phyloP scores from a whole-genome alignment of 148 eudicot genomes.

The Vaccinium corymbosum region DNA sequence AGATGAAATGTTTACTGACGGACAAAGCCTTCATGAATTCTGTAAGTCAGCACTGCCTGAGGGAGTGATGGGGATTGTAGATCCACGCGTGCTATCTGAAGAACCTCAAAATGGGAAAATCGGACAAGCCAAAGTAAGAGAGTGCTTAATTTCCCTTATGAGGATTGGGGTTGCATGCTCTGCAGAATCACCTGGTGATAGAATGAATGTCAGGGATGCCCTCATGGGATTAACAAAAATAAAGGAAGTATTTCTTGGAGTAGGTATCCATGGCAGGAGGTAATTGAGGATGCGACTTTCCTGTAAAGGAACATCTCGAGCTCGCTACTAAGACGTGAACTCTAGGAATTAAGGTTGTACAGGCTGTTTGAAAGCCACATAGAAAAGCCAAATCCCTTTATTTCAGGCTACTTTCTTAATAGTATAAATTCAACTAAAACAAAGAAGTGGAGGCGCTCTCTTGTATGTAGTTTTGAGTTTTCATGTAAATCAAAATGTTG shows the following conservation, averaged over 20 bases:
- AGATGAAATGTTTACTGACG: constrained; percentile 26
- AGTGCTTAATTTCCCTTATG: background rate
- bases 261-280: background rate
- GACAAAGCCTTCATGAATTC: constrained; percentile 20
- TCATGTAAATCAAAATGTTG: background rate
- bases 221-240: background rate
- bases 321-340: background rate
- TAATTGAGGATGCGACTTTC: background rate
- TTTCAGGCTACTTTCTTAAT: background rate
- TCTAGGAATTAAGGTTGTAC: background rate
- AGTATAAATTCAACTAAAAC: background rate
- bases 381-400: background rate
- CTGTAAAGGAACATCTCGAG: background rate
- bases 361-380: background rate
- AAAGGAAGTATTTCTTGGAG: constrained; percentile 9
- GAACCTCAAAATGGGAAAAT: background rate
- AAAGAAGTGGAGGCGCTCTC: background rate
- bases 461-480: background rate
- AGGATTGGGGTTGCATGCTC: constrained; percentile 12
- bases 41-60: constrained; percentile 5
- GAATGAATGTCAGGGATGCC: background rate
- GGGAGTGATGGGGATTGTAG: background rate
- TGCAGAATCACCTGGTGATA: background rate
- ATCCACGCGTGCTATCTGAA: background rate
- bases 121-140: background rate